Evolutionary conservation across 352 stramenopile genomes (phyloP).

Genomic region (Phytophthora melonis): DNA sequence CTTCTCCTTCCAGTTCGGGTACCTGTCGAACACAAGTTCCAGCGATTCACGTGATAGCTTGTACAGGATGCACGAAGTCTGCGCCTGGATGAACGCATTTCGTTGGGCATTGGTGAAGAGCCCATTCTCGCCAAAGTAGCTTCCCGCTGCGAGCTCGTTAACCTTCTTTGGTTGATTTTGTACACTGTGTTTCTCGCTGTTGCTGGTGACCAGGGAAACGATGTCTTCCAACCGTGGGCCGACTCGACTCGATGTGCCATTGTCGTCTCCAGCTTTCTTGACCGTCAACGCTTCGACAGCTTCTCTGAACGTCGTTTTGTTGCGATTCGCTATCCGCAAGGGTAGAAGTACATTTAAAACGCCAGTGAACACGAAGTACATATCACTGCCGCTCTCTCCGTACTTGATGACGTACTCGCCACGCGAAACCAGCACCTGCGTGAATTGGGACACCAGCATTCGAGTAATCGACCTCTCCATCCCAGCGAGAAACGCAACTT

Average conservation of each 20-base stretch:
- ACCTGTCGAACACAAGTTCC: conserved; percentile 68
- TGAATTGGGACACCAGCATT: conserved; percentile 73
- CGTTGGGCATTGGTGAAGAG: conserved; percentile 61
- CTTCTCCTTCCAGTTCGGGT: conserved; percentile 71
- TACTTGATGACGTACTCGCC: conserved; percentile 64
- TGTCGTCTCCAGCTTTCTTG: background rate
- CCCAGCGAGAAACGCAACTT: conserved; percentile 59
- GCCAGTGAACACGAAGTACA: conserved; percentile 76
- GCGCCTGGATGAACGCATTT: conserved; percentile 52
- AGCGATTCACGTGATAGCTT: conserved; percentile 61
- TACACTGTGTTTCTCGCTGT: background rate
- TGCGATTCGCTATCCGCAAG: conserved; percentile 6
- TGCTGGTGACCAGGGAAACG: background rate
- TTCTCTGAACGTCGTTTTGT: conserved; percentile 7
- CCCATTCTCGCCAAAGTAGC: conserved; percentile 71
- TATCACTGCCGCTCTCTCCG: conserved; percentile 65
- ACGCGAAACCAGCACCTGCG: conserved; percentile 54
- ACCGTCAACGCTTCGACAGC: background rate
- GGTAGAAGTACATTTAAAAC: conserved; percentile 50
- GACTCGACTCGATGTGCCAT: background rate
- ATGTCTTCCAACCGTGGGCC: conserved; percentile 2
- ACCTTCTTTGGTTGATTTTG: conserved; percentile 48
- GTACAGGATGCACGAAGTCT: conserved; percentile 70
- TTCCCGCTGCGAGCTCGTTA: conserved; percentile 53
- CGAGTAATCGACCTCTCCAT: conserved; percentile 62